Base-by-base conservation (phyloP, 148 eudicot genomes). In the Bassia scoparia region DNA sequence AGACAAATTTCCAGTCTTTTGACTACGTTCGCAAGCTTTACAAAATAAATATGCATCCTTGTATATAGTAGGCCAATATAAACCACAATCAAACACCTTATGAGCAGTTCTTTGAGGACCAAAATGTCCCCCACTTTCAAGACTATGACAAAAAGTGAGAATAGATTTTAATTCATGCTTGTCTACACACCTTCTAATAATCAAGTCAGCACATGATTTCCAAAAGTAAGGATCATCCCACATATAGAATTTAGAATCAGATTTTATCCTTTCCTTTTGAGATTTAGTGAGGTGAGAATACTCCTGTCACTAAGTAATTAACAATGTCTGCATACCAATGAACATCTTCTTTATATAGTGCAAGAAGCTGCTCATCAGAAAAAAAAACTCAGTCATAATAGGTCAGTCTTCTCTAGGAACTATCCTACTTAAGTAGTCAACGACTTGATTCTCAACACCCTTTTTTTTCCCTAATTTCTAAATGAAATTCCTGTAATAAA, bases 251-350 rank as follows among this genome's bases (percentile, higher is more conserved):
- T 43, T 35, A 21, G 75, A 29, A 15, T 77, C 58, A 26, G 50
- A 27, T 27, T 37, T 70, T 2, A 64, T 64, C 33, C 64, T 71
- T 0, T 64, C 56, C 5, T n/a, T 62, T 26, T 53, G 35, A 27
- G 41, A 34, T 33, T 27, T 77, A 38, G 80, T 23, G 2, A 76
- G 31, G 8, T 7, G 77, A 61, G 27, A 74, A 54, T 13, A 41
- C 7, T 17, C 38, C n/a, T 13, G 77, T 64, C 3, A 64, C 70
- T 10, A 74, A n/a, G n/a, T n/a, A n/a, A n/a, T n/a, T n/a, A n/a
- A n/a, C n/a, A n/a, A n/a, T n/a, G n/a, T n/a, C n/a, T 21, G 79
- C 69, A 61, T 60, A 76, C 79, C 69, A 69, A 46, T 69, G 50
- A 3, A 54, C 2, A 7, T 61, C 63, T 9, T n/a, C 13, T 29